Evolutionary conservation across 2,329 filamentous ascomycete genomes (phyloP), one percentile per base, ranked within the genome.

Genomic region (Chalaropsis thielavioides): DNA sequence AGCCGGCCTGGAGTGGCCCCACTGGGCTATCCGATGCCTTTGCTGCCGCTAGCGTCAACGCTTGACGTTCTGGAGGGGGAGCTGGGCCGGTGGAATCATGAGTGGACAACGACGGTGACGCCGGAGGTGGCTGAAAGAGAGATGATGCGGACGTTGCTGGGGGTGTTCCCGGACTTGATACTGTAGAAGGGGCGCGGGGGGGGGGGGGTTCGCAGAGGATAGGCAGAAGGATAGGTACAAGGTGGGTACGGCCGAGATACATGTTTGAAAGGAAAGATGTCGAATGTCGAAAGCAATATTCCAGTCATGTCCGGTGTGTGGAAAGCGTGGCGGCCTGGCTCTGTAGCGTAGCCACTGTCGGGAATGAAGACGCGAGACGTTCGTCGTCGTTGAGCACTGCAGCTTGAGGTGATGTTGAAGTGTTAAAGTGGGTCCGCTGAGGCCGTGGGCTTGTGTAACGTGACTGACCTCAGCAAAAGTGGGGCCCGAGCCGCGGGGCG

Each of bases 11-110:
- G 62, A 49, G 54, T 41, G 19, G 40, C 41, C 6, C 65, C 65
- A 10, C n/a, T n/a, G 17, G 65, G 65, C 13, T 64, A 49, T 43
- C 61, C 43, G 6, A 61, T 66, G 65, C 54, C 62, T 8, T 58
- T 58, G 4, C 6, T 38, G 22, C 54, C 22, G 24, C 10, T 56
- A 8, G 7, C 19, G n/a, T 15, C 19, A 10, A 44, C 27, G 13
- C 54, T 64, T 5, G 41, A 60, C 5, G 10, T 7, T 4, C 41
- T 64, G 27, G 19, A 22, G 17, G 10, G 2, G 13, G 63, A 46
- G 8, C 11, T 64, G 13, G 41, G 3, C 1, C 4, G 4, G 15
- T 64, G 63, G 63, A 64, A 64, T 13, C n/a, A 31, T 10, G 22
- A 60, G 41, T 64, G 63, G 63, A 64, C 24, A 0, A 24, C 11